These are phyloP conservation scores for Elsinoe perseae DNA, from an alignment of 2,329 filamentous ascomycete species.

Conservation along the genomic window DNA sequence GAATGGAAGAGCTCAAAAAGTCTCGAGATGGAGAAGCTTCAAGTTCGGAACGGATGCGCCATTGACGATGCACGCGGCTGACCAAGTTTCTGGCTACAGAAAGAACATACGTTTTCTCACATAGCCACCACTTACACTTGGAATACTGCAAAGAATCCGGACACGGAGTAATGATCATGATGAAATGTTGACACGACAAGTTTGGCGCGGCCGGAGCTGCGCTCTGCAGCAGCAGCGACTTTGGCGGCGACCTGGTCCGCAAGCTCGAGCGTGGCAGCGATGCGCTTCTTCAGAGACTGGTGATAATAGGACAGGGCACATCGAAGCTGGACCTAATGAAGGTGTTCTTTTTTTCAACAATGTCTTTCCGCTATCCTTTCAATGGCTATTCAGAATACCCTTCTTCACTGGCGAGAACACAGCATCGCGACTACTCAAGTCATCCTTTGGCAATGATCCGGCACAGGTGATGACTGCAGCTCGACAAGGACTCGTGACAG, in stretches of 20 bases:
- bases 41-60: not conserved
- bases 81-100: not conserved
- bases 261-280: conserved; percentile 19
- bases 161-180: not conserved
- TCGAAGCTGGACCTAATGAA: conserved; percentile 66
- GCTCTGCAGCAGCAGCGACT: not conserved
- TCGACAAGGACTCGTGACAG: conserved; percentile 21
- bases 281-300: conserved; percentile 39
- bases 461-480: conserved; percentile 44
- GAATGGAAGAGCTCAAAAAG: not conserved
- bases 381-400: conserved; percentile 52
- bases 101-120: not conserved
- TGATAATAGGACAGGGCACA: conserved; percentile 69
- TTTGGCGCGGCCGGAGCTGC: not conserved
- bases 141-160: not conserved
- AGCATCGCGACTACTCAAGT: conserved; percentile 33
- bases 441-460: conserved; percentile 50
- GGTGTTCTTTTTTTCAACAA: conserved; percentile 87
- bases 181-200: conserved; percentile 15
- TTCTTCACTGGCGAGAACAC: conserved; percentile 44
- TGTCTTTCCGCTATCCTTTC: conserved; percentile 73
- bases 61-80: conserved; percentile 9
- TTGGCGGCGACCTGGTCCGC: not conserved
- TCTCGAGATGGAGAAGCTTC: not conserved
- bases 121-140: not conserved